Evolutionary conservation across 1,284 basidiomycete genomes (phyloP).

Genomic region (Rhodotorula sp.): DNA sequence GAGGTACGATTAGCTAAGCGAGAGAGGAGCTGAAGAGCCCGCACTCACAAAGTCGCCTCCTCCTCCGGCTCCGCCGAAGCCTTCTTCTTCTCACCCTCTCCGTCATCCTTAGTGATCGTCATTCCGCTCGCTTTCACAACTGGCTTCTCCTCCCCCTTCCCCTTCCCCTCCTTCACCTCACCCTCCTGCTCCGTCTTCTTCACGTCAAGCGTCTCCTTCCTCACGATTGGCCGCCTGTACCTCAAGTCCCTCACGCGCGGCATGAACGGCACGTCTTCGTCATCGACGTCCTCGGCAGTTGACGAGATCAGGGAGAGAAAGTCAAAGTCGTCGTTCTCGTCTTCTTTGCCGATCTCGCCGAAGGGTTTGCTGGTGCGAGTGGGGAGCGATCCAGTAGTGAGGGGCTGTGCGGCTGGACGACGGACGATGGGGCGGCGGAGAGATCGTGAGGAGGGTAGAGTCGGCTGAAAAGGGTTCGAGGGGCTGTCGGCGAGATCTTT

Average conservation of each 20-base stretch:
- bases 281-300: neutral
- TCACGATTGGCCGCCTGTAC: neutral
- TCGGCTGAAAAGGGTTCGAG: constrained; percentile 6
- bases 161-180: neutral
- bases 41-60: no score
- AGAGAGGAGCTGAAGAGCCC: no score
- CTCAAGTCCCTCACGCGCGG: neutral
- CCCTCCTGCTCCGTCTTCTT: neutral
- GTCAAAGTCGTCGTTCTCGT: constrained; percentile 5
- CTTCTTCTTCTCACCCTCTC: no score
- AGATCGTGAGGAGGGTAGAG: neutral
- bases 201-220: neutral
- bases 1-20: no score
- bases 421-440: constrained; percentile 1
- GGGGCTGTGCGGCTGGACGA: neutral
- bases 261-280: neutral
- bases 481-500: neutral
- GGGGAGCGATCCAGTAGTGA: no score
- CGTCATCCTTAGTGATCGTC: no score
- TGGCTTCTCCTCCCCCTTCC: neutral
- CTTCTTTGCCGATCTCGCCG: constrained; percentile 20
- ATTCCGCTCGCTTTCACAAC: no score
- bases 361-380: neutral
- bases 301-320: neutral
- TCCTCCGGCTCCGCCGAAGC: no score